A percentile compares a stretch with the other conserved stretches of the same genome.
Conservation (phyloP, 2,329 filamentous ascomycete species). For the Plenodomus tracheiphilus region DNA sequence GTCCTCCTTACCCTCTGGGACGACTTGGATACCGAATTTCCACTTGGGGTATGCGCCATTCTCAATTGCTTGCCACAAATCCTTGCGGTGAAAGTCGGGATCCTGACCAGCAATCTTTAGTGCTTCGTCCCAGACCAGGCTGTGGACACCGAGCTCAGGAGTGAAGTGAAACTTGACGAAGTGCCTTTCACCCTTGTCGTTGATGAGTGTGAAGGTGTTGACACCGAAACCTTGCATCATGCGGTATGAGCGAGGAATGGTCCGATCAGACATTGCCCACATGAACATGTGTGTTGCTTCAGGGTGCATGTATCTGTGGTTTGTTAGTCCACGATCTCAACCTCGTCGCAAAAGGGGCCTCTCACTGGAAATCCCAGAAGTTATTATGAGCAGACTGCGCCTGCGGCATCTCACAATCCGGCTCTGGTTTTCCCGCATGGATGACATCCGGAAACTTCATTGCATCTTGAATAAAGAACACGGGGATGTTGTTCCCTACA, state of each 20-base stretch:
- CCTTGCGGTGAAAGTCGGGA: constrained; percentile 80
- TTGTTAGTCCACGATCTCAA: neutral
- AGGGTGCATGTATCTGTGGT: constrained; percentile 66
- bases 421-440: constrained; percentile 68
- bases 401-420: constrained; percentile 71
- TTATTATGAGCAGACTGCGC: constrained; percentile 73
- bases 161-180: constrained; percentile 82
- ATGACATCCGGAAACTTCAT: constrained; percentile 74
- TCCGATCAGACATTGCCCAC: constrained; percentile 77
- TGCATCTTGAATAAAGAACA: constrained; percentile 77
- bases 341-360: no score
- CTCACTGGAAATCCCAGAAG: constrained; percentile 71
- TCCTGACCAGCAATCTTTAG: constrained; percentile 67
- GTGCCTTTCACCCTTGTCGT: constrained; percentile 67
- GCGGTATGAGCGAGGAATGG: constrained; percentile 72
- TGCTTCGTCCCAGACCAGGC: constrained; percentile 78
- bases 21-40: constrained; percentile 80
- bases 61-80: constrained; percentile 74
- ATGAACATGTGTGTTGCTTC: constrained; percentile 79
- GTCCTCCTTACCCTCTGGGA: constrained; percentile 71
- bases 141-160: constrained; percentile 74
- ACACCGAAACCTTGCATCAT: constrained; percentile 90
- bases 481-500: constrained; percentile 73
- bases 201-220: constrained; percentile 73
- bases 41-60: constrained; percentile 72